Evolutionary conservation across 305 asterid genomes (phyloP).

Genomic region (Lippia alba): DNA sequence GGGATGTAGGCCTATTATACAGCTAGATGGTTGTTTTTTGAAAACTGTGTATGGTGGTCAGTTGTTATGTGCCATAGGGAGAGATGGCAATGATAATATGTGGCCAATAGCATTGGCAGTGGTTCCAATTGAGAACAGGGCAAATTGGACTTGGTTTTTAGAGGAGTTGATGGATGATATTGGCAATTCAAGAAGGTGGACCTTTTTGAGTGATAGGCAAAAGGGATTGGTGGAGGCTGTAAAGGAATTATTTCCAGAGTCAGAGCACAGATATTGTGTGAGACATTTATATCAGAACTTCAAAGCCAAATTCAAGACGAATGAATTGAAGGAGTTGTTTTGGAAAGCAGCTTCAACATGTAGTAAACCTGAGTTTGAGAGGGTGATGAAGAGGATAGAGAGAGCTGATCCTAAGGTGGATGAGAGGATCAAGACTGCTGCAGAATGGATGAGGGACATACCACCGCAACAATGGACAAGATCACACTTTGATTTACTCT

Average conservation of each 20-base stretch:
- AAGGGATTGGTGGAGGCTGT: neutral
- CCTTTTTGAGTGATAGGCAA: neutral
- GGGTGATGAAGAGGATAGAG: neutral
- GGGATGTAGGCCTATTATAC: neutral
- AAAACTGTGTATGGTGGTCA: neutral
- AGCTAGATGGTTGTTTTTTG: neutral
- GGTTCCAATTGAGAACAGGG: neutral
- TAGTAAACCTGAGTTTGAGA: neutral
- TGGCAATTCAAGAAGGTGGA: too few relatives aligned
- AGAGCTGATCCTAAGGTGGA: neutral
- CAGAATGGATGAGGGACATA: neutral
- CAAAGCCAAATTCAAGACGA: neutral
- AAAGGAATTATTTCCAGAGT: neutral
- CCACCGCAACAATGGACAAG: neutral
- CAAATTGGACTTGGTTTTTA: neutral
- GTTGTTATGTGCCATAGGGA: neutral
- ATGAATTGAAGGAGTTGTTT: neutral
- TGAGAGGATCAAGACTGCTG: neutral
- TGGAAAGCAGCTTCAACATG: neutral
- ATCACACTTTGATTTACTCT: neutral
- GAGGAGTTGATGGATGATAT: neutral
- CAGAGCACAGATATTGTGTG: neutral
- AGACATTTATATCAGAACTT: neutral
- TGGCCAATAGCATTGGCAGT: neutral
- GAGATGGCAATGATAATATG: neutral